Evolutionary conservation across 371 early-diverging fungal genomes (phyloP).

Genomic region (Choanephora cucurbitarum): DNA sequence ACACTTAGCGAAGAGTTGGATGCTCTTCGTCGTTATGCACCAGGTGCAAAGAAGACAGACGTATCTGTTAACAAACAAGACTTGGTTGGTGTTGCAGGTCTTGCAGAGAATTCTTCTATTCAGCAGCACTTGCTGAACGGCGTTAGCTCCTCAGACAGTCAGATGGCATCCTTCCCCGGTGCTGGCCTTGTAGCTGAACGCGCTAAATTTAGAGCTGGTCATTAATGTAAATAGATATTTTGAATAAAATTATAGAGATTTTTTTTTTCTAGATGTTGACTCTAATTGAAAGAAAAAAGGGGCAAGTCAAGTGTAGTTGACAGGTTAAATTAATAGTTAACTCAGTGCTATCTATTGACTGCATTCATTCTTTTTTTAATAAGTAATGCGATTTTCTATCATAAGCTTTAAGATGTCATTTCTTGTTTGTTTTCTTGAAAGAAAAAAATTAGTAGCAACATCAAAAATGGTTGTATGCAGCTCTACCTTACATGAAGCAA

Average conservation of each 20-base stretch:
- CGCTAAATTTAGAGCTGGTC: slow-evolving; percentile 60
- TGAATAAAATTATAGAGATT: slow-evolving; percentile 94
- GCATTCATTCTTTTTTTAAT: too few species aligned
- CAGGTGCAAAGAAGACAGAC: neutral
- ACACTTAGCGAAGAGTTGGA: slow-evolving; percentile 85
- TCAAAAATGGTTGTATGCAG: too few species aligned
- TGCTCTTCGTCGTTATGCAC: slow-evolving; percentile 49
- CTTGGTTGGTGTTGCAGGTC: slow-evolving; percentile 31
- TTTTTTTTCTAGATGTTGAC: too few species aligned
- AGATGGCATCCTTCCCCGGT: slow-evolving; percentile 27
- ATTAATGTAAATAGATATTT: slow-evolving; percentile 61
- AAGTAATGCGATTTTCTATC: too few species aligned
- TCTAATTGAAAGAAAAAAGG: too few species aligned
- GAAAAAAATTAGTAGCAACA: too few species aligned
- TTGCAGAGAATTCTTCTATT: slow-evolving; percentile 20
- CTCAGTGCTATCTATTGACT: too few species aligned
- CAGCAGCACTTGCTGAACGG: slow-evolving; percentile 29
- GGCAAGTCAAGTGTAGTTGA: too few species aligned
- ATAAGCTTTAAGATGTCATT: too few species aligned
- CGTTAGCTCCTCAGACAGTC: slow-evolving; percentile 5
- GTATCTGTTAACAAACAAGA: slow-evolving; percentile 19
- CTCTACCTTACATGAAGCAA: too few species aligned
- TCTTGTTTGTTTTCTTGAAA: too few species aligned
- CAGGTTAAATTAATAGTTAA: too few species aligned
- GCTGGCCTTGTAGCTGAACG: slow-evolving; percentile 34